phyloP scores from a whole-genome alignment of 495 filamentous ascomycete species.

The Hyaloscypha bicolor region DNA sequence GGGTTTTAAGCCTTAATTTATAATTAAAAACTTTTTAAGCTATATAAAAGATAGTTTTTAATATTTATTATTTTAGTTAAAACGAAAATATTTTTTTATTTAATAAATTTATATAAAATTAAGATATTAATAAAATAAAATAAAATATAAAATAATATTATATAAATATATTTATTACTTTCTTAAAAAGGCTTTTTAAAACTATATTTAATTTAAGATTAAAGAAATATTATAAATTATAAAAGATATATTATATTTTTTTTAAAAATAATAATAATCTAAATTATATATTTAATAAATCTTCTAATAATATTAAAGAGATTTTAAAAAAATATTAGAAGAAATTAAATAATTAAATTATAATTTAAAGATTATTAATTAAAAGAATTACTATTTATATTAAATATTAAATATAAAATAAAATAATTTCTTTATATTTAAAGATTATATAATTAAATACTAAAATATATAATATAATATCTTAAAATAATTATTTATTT shows the following conservation, averaged over 20 bases:
- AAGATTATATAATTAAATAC: background rate
- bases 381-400: no score
- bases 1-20: background rate
- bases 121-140: background rate
- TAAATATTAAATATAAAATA: no score
- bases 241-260: no score
- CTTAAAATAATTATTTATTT: background rate
- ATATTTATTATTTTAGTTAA: no score
- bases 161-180: no score
- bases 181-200: no score
- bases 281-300: background rate
- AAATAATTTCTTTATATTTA: background rate
- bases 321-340: no score
- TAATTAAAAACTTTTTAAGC: no score
- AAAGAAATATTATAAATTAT: no score
- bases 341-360: background rate
- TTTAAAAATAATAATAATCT: no score
- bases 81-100: background rate
- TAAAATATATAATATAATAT: background rate
- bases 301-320: background rate
- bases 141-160: background rate
- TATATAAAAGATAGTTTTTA: no score
- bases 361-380: background rate
- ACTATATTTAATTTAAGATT: no score
- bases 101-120: background rate